Evolutionary conservation across 331 rosid species (phyloP), one percentile per base, ranked within the genome.

Genomic region (Quercus tomentella): DNA sequence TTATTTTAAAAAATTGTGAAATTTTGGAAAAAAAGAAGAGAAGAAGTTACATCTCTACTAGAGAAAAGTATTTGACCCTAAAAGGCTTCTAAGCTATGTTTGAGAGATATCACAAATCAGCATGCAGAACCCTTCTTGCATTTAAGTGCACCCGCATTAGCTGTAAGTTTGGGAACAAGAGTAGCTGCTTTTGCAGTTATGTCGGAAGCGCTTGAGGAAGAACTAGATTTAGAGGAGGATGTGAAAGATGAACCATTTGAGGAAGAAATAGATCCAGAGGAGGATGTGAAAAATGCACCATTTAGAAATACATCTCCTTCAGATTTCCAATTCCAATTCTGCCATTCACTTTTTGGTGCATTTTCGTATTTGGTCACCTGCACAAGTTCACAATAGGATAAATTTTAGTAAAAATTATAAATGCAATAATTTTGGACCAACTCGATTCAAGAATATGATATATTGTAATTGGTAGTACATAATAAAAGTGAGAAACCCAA

Each of bases 301-400:
- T 95, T 95, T 51, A 89, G 26, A 73, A 95, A 0, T 80, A 85
- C 2, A 35, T 95, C 98, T 10, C 98, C 98, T 73, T 86, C 96
- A 3, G 96, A 90, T 26, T 97, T 90, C 98, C 98, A 94, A 6
- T 94, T 91, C 98, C 98, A 94, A 18, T 10, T 11, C 86, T 43
- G 84, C 98, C 98, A 95, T 12, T 90, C 90, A 83, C 90, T 84
- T 84, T 92, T 93, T 1, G 90, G 78, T 3, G 98, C 96, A 85
- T 95, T 94, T 82, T 95, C 98, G 28, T 87, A 91, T 63, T 95
- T 95, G 33, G 98, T 95, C 72, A 95, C 98, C 98, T 92, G 70
- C 54, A 80, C 60, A 80, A 11, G 33, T 73, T 54, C 49, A 30
- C 61, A 72, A 41, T 28, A 37, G 3, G 10, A 9, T 63, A 26